Conservation (phyloP, 129 eudicot genomes). For the Deinandra increscens region DNA sequence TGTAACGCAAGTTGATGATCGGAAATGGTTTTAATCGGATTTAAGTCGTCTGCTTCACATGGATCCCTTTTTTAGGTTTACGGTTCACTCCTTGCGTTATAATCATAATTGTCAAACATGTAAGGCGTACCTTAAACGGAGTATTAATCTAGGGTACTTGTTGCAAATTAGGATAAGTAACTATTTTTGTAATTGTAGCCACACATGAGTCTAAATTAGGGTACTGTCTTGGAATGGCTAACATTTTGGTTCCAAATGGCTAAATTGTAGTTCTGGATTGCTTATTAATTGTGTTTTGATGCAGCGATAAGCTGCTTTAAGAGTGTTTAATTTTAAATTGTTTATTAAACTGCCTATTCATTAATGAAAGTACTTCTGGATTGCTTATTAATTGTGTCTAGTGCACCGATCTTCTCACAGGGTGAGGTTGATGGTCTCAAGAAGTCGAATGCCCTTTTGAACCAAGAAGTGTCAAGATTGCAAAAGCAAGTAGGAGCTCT, state of each 20-base stretch:
- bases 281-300: background rate
- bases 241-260: background rate
- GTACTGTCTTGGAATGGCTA: constrained; percentile 8
- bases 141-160: background rate
- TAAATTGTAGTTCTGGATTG: background rate
- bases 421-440: constrained; percentile 70
- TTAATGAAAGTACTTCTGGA: no score
- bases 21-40: no score
- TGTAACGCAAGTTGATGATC: background rate
- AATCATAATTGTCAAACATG: no score
- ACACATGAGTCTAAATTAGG: background rate
- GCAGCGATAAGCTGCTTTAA: background rate
- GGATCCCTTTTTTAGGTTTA: background rate
- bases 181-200: background rate
- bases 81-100: background rate
- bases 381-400: no score
- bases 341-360: background rate
- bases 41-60: background rate
- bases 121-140: background rate
- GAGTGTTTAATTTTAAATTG: constrained; percentile 6
- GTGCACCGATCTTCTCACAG: constrained; percentile 62
- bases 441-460: constrained; percentile 65
- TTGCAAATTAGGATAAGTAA: background rate
- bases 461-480: constrained; percentile 66
- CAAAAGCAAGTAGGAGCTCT: constrained; percentile 55